phyloP scores from a whole-genome alignment of 1,284 basidiomycete genomes.

The Moniliella sp. region DNA sequence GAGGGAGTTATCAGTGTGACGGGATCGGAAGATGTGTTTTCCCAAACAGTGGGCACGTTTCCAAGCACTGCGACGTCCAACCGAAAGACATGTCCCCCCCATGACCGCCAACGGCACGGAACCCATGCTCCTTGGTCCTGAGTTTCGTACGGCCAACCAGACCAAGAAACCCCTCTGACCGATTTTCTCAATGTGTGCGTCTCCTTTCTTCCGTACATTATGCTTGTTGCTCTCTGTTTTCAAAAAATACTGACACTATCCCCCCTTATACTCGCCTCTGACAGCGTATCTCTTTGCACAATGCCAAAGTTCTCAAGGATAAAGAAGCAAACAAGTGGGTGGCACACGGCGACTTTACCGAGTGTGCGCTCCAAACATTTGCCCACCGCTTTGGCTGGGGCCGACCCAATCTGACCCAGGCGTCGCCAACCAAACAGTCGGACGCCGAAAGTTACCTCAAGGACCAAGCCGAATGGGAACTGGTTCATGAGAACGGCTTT shows the following conservation, averaged over 20 bases:
- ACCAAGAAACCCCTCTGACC: slow-evolving; percentile 10
- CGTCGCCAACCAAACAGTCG: background rate
- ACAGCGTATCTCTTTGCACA: slow-evolving; percentile 26
- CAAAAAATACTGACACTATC: too few species aligned
- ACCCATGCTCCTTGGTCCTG: slow-evolving; percentile 13
- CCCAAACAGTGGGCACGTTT: slow-evolving; percentile 36
- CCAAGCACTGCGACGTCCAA: slow-evolving; percentile 39
- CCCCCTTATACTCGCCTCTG: background rate
- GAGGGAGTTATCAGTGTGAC: too few species aligned
- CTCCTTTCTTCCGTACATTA: background rate
- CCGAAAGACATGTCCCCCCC: background rate
- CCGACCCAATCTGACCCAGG: background rate
- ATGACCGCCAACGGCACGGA: slow-evolving; percentile 5
- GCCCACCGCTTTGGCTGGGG: slow-evolving; percentile 8
- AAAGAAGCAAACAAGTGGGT: slow-evolving; percentile 16
- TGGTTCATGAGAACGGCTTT: slow-evolving; percentile 24
- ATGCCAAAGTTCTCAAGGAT: slow-evolving; percentile 28
- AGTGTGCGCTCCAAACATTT: slow-evolving; percentile 20
- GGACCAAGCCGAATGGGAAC: slow-evolving; percentile 2
- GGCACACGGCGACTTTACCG: slow-evolving; percentile 21
- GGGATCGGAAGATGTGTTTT: too few species aligned
- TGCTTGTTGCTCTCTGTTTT: too few species aligned
- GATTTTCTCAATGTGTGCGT: slow-evolving; percentile 19
- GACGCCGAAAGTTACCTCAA: background rate
- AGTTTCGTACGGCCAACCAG: slow-evolving; percentile 10